Conservation (phyloP, 805 yeast species). For the Tetrapisispora iriomotensis region DNA sequence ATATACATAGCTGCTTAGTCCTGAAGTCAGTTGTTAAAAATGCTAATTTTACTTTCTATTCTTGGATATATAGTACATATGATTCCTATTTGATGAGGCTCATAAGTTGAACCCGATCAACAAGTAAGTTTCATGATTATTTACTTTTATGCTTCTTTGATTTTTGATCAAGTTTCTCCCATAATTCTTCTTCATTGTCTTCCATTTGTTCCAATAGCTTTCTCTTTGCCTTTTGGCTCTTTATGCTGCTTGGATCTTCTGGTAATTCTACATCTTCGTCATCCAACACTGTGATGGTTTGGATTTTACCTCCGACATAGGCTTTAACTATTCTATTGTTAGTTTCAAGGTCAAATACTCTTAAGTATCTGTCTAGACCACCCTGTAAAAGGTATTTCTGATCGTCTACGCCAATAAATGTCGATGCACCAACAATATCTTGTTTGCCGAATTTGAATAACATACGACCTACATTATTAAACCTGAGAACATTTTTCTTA, state of each 20-base stretch:
- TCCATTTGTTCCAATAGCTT: conserved; percentile 26
- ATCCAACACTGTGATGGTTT: conserved; percentile 16
- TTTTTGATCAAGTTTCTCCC: conserved; percentile 20
- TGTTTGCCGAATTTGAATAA: conserved; percentile 70
- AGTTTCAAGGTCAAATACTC: conserved; percentile 57
- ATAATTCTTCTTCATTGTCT: conserved; percentile 30
- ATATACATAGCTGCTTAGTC: no score
- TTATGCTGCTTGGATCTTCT: conserved; percentile 12
- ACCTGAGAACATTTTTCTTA: conserved; percentile 52
- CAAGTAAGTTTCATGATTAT: no score
- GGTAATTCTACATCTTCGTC: conserved; percentile 32
- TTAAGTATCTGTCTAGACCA: conserved; percentile 77
- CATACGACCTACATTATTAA: conserved; percentile 42
- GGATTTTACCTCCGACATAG: conserved; percentile 63
- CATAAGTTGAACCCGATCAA: no score
- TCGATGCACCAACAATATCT: conserved; percentile 51
- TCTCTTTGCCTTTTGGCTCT: conserved; percentile 31
- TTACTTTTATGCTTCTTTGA: conserved; percentile 8
- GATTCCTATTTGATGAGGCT: no score
- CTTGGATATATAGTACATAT: no score
- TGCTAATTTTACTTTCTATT: no score
- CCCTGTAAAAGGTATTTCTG: conserved; percentile 55
- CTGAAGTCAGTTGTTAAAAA: no score
- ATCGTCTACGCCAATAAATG: conserved; percentile 15
- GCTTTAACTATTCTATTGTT: conserved; percentile 58